Evolutionary conservation across 139 green algal genomes (phyloP).

Genomic region (Auxenochlorella pyrenoidosa): DNA sequence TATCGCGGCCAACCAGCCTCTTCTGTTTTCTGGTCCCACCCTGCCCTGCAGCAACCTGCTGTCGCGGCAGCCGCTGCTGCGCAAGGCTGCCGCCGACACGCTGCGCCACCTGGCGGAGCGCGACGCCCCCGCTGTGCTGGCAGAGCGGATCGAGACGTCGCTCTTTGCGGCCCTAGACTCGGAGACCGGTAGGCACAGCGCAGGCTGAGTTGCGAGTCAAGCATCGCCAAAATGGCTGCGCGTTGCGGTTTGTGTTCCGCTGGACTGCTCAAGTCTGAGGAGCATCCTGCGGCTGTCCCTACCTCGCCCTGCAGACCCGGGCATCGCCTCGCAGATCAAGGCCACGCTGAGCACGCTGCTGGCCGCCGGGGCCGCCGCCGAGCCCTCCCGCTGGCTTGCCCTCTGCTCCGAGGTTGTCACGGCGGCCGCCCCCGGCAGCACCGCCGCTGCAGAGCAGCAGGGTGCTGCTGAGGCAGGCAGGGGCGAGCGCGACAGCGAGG

Average conservation of each 20-base stretch:
- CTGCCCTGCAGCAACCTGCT: constrained; percentile 49
- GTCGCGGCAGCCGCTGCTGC: constrained; percentile 78
- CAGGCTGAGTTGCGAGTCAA: too few relatives aligned
- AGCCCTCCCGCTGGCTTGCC: constrained; percentile 72
- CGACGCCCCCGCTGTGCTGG: constrained; percentile 62
- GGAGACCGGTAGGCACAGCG: constrained; percentile 58
- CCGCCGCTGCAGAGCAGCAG: neutral
- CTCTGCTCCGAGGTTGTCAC: constrained; percentile 70
- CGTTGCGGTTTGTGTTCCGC: too few relatives aligned
- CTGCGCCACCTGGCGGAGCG: constrained; percentile 89
- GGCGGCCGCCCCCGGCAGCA: constrained; percentile 41
- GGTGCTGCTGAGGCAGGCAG: neutral
- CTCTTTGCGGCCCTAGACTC: constrained; percentile 88
- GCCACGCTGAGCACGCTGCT: constrained; percentile 72
- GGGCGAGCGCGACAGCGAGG: constrained; percentile 37
- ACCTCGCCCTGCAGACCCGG: constrained; percentile 32
- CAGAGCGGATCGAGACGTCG: constrained; percentile 67
- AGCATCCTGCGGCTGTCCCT: neutral
- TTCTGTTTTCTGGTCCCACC: too few relatives aligned
- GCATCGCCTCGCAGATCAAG: constrained; percentile 59
- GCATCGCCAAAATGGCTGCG: too few relatives aligned
- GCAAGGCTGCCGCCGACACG: constrained; percentile 84
- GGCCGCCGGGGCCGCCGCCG: constrained; percentile 37
- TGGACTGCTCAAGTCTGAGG: too few relatives aligned
- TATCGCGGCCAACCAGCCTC: too few relatives aligned